These are phyloP conservation scores for Borovskyia barvae DNA, from an alignment of 208 protist species.

Conservation along the genomic window DNA sequence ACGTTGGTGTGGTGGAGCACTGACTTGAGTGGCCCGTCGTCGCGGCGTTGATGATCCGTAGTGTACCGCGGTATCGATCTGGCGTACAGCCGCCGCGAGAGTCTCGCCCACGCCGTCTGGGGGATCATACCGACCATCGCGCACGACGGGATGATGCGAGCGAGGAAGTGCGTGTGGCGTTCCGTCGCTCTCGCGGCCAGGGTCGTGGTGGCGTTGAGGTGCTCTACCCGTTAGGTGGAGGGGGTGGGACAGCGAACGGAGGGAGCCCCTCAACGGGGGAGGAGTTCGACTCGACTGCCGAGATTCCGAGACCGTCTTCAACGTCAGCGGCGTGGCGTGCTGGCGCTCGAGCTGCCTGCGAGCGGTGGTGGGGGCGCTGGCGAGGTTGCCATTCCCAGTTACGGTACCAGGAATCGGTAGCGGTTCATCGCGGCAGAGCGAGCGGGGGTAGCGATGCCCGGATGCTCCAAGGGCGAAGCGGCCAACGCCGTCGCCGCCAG, in stretches of 20 bases:
- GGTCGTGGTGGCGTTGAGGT: not conserved
- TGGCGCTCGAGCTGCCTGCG: too few species aligned
- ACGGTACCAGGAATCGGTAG: not conserved
- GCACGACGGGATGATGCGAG: not conserved
- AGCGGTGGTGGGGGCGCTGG: not conserved
- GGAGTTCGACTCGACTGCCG: not conserved
- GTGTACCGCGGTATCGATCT: slow-evolving; percentile 17
- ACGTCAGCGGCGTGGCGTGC: too few species aligned
- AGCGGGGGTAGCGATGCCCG: slow-evolving; percentile 16
- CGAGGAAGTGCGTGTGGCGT: too few species aligned
- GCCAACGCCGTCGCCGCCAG: not conserved
- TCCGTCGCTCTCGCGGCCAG: too few species aligned
- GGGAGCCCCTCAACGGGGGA: not conserved
- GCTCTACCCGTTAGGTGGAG: not conserved
- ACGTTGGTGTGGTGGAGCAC: not conserved
- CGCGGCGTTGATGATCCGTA: not conserved
- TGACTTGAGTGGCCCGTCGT: not conserved
- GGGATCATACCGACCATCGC: not conserved
- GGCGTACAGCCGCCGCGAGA: slow-evolving; percentile 14
- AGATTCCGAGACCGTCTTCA: too few species aligned
- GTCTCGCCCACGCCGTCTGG: not conserved
- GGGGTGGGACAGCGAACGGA: not conserved
- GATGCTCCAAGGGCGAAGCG: not conserved
- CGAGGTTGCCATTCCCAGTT: not conserved
- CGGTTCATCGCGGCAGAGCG: slow-evolving; percentile 16